phyloP scores from a whole-genome alignment of 768 basidiomycete genomes.

The Podaxis pistillaris region DNA sequence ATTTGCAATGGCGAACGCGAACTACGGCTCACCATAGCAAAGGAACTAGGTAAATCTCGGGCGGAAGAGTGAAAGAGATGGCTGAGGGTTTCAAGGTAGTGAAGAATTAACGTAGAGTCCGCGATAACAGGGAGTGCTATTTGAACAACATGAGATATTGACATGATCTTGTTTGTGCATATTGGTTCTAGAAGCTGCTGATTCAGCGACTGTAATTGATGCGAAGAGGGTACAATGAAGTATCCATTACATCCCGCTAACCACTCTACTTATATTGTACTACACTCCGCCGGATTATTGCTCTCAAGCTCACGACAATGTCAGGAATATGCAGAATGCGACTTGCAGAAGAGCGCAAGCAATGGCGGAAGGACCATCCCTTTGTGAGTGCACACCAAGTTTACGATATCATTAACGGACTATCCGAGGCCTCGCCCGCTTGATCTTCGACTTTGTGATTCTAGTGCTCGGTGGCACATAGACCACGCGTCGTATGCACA shows the following conservation, averaged over 20 bases:
- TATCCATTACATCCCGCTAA: not conserved
- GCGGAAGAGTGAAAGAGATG: no score
- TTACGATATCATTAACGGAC: not conserved
- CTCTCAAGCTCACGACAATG: constrained; percentile 41
- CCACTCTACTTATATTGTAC: not conserved
- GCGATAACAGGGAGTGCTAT: no score
- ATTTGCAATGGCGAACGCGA: no score
- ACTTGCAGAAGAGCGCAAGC: constrained; percentile 95
- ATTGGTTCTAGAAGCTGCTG: constrained; percentile 11
- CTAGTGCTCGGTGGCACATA: not conserved
- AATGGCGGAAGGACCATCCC: constrained; percentile 98
- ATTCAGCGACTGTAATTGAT: not conserved
- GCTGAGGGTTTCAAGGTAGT: no score
- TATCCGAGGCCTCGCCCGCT: not conserved
- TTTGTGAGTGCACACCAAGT: constrained; percentile 62
- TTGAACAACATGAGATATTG: no score
- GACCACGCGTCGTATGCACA: not conserved
- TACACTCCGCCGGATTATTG: not conserved
- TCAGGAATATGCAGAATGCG: constrained; percentile 92
- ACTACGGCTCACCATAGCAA: no score
- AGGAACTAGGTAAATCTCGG: no score
- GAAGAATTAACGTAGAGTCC: no score
- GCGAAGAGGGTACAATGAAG: not conserved
- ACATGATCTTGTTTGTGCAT: not conserved
- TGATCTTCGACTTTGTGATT: not conserved